These are phyloP conservation scores for Trichoderma sp. DNA, from an alignment of 2,329 filamentous ascomycete genomes.

Conservation along the genomic window DNA sequence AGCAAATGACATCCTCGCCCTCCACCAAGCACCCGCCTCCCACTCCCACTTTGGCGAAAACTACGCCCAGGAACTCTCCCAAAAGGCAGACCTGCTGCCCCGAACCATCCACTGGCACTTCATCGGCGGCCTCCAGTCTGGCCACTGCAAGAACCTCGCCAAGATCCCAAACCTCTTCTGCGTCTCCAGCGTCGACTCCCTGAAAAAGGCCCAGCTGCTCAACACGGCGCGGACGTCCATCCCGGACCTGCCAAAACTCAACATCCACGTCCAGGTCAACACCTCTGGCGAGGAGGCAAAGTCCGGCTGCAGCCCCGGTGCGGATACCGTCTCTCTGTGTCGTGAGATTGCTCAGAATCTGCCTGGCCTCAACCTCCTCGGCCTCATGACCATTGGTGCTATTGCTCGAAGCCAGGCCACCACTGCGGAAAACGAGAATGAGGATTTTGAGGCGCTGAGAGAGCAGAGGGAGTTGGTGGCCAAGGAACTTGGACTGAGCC, in stretches of 20 bases:
- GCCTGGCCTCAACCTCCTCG: conserved; percentile 71
- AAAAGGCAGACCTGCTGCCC: conserved; percentile 82
- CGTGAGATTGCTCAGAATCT: conserved; percentile 69
- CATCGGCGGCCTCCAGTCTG: conserved; percentile 87
- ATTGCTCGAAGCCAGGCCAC: conserved; percentile 80
- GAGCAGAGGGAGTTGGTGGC: conserved; percentile 72
- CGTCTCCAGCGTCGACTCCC: conserved; percentile 84
- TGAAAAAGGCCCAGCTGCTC: conserved; percentile 83
- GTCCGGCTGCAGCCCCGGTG: conserved; percentile 72
- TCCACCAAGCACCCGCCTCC: conserved; percentile 63
- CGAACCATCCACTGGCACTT: conserved; percentile 87
- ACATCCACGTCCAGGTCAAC: conserved; percentile 91
- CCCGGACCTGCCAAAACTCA: conserved; percentile 51
- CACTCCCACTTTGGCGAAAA: conserved; percentile 94
- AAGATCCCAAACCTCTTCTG: conserved; percentile 87
- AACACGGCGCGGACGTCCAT: conserved; percentile 68
- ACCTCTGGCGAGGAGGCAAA: conserved; percentile 87
- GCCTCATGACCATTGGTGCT: conserved; percentile 96
- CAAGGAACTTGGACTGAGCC: conserved; percentile 47
- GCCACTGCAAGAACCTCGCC: conserved; percentile 86
- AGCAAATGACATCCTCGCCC: conserved; percentile 81
- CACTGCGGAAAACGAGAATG: conserved; percentile 78
- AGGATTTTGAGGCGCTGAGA: conserved; percentile 75
- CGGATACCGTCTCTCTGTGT: conserved; percentile 65
- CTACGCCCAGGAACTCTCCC: conserved; percentile 84